These are phyloP conservation scores for Melocanna baccifera DNA, from an alignment of 176 grass and related monocot genomes.

Conservation along the genomic window DNA sequence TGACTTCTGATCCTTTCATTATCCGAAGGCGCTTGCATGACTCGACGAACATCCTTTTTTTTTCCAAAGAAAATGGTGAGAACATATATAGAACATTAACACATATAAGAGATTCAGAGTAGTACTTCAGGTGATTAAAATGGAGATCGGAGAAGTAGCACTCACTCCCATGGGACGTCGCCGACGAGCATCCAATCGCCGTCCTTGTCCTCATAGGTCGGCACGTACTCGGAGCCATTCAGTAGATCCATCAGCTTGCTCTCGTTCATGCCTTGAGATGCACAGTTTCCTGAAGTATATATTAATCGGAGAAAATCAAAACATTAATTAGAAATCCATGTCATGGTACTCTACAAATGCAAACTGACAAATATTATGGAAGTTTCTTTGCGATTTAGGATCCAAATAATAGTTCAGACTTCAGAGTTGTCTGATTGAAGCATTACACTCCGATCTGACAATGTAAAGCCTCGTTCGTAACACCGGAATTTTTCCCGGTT, in stretches of 20 bases:
- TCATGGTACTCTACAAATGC: not conserved
- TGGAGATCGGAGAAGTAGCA: not conserved
- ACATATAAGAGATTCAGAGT: not conserved
- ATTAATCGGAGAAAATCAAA: not conserved
- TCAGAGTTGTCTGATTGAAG: not conserved
- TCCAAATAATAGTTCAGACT: not conserved
- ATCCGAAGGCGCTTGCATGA: conserved; percentile 96
- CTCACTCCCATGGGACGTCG: conserved; percentile 96
- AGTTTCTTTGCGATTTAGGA: not conserved
- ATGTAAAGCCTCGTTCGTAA: not conserved
- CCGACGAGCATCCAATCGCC: conserved; percentile 97
- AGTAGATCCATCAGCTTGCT: conserved; percentile 65
- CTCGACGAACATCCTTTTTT: conserved; percentile 89
- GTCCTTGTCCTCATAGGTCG: conserved; percentile 92
- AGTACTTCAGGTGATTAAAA: not conserved
- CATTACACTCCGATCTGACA: not conserved
- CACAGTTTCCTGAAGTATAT: conserved; percentile 50
- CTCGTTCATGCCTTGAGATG: conserved; percentile 65
- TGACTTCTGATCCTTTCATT: conserved; percentile 98
- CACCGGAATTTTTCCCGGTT: not conserved
- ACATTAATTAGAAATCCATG: not conserved
- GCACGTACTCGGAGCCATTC: conserved; percentile 83
- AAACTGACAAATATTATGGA: not conserved
- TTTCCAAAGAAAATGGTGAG: conserved; percentile 9
- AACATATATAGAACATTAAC: not conserved